A percentile compares a stretch with the other conserved stretches of the same genome.
Conservation (phyloP, 495 filamentous ascomycete genomes). For the Neurospora africana region DNA sequence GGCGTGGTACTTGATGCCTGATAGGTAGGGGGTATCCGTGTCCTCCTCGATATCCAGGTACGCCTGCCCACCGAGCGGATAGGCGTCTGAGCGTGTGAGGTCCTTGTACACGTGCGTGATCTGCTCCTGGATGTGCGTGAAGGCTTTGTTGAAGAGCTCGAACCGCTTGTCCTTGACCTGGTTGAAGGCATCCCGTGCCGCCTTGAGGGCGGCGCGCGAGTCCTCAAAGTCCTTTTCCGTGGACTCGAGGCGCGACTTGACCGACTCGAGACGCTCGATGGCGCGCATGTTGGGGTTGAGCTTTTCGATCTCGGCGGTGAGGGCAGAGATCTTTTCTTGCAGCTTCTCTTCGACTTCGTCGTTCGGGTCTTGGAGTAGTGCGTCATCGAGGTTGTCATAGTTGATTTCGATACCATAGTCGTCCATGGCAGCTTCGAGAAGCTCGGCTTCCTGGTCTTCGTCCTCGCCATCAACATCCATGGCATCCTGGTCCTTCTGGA, state of each 20-base stretch:
- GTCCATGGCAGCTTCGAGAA: slow-evolving; percentile 44
- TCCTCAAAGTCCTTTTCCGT: slow-evolving; percentile 87
- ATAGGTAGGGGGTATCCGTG: slow-evolving; percentile 74
- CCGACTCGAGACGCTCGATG: slow-evolving; percentile 79
- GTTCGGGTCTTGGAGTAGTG: slow-evolving; percentile 61
- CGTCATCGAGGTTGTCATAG: slow-evolving; percentile 77
- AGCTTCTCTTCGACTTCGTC: slow-evolving; percentile 69
- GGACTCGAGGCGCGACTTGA: slow-evolving; percentile 69
- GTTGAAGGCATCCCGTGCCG: slow-evolving; percentile 72
- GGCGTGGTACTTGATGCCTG: slow-evolving; percentile 93
- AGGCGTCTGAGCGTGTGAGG: slow-evolving; percentile 71
- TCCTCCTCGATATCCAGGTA: slow-evolving; percentile 90
- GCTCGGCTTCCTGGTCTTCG: slow-evolving; percentile 50
- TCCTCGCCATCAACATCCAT: slow-evolving; percentile 71
- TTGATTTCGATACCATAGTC: slow-evolving; percentile 91
- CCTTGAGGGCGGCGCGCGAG: slow-evolving; percentile 58
- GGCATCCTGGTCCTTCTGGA: slow-evolving; percentile 60
- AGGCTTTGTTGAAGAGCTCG: slow-evolving; percentile 90
- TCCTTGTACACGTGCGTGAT: slow-evolving; percentile 92
- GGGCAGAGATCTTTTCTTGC: slow-evolving; percentile 59
- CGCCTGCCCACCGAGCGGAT: slow-evolving; percentile 85
- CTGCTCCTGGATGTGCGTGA: slow-evolving; percentile 87
- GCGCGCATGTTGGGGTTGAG: slow-evolving; percentile 94
- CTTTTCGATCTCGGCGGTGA: slow-evolving; percentile 75
- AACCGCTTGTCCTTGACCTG: slow-evolving; percentile 70